phyloP scores from a whole-genome alignment of 306 rosid genomes.

The Spatholobus suberectus region DNA sequence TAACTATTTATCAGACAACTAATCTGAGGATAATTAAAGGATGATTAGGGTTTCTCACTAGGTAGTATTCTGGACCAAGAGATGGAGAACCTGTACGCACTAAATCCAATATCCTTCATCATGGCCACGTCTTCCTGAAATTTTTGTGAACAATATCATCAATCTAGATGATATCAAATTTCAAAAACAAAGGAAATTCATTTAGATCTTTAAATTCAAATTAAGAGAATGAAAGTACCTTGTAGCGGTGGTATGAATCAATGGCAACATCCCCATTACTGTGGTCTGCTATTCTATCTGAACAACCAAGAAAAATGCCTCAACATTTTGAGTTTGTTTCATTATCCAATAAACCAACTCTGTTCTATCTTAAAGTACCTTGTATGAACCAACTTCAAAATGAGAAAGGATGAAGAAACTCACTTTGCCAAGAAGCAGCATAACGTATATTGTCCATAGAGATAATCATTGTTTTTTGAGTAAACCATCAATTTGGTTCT shows the following conservation, averaged over 20 bases:
- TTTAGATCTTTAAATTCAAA: constrained; percentile 7
- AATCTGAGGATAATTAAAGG: constrained; percentile 15
- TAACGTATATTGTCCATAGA: not conserved
- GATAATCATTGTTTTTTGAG: not conserved
- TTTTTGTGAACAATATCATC: not conserved
- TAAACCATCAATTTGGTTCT: no score
- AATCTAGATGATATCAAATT: constrained; percentile 23
- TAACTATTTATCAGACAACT: not conserved
- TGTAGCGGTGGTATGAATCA: constrained; percentile 71
- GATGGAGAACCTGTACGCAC: constrained; percentile 67
- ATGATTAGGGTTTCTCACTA: constrained; percentile 50
- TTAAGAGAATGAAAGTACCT: constrained; percentile 52
- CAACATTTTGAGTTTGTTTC: not conserved
- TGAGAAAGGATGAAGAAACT: not conserved
- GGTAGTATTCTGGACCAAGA: constrained; percentile 75
- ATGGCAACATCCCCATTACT: constrained; percentile 60
- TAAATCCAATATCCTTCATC: constrained; percentile 66
- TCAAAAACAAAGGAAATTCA: constrained; percentile 1
- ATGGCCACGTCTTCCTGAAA: constrained; percentile 62
- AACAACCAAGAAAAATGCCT: constrained; percentile 26
- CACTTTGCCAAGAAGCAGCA: not conserved
- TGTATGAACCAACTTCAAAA: not conserved
- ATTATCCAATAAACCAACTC: not conserved
- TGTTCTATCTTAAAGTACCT: not conserved
- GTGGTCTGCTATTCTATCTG: constrained; percentile 60